A percentile compares a stretch with the other conserved stretches of the same genome.
Evolutionary conservation across 2,329 filamentous ascomycete genomes (phyloP).

Genomic region (Ampelomyces quisqualis): DNA sequence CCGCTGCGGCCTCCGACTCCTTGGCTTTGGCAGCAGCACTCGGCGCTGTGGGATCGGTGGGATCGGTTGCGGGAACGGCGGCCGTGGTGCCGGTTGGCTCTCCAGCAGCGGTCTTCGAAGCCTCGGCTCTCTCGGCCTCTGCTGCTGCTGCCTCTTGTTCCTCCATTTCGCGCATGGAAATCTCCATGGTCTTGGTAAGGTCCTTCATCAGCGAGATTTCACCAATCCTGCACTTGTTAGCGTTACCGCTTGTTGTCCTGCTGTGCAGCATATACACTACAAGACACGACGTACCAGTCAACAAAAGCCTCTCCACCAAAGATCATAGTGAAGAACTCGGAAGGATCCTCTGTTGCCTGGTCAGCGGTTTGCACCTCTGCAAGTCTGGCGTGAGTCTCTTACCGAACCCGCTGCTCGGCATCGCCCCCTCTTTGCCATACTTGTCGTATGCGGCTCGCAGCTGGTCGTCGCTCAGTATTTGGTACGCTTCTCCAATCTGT

Average conservation of each 20-base stretch:
- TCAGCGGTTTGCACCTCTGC: conserved; percentile 20
- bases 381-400: conserved; percentile 18
- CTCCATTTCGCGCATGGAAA: conserved; percentile 80
- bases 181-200: conserved; percentile 96
- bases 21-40: conserved; percentile 47
- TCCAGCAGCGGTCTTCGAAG: conserved; percentile 22
- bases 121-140: conserved; percentile 37
- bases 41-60: conserved; percentile 14
- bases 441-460: conserved; percentile 93
- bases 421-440: conserved; percentile 91
- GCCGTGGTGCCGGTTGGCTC: conserved; percentile 16
- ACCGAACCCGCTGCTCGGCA: conserved; percentile 88
- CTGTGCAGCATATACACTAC: neutral
- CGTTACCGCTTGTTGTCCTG: neutral
- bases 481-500: conserved; percentile 69
- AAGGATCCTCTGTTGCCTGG: conserved; percentile 68
- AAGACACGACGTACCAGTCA: conserved; percentile 61
- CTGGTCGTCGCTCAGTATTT: conserved; percentile 83
- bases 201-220: conserved; percentile 99
- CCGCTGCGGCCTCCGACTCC: conserved; percentile 46
- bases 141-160: conserved; percentile 63
- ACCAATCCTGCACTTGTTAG: conserved; percentile 63
- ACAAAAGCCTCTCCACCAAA: conserved; percentile 95
- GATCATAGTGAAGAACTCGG: conserved; percentile 98
- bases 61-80: conserved; percentile 8